A percentile compares a stretch with the other conserved stretches of the same genome.
Conservation (phyloP, 1,284 basidiomycete species). For the Trametes versicolor region DNA sequence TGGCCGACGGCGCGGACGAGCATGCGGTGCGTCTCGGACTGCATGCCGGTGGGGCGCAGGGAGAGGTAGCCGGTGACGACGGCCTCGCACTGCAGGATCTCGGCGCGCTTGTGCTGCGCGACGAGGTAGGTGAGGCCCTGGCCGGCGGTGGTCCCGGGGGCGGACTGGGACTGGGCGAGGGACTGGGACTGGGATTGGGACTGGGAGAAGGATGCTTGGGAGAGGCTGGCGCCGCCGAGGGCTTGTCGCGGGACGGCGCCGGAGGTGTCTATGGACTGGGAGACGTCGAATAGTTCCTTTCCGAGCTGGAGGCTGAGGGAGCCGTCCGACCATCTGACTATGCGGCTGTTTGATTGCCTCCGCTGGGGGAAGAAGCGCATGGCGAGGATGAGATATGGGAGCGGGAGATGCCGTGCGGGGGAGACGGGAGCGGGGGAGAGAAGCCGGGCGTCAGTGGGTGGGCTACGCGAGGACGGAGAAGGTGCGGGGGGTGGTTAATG, state of each 20-base stretch:
- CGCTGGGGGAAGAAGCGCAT: constrained; percentile 52
- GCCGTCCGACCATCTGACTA: constrained; percentile 94
- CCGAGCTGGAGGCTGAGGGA: constrained; percentile 87
- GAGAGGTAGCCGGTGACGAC: constrained; percentile 86
- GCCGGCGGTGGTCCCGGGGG: constrained; percentile 51
- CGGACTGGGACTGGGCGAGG: constrained; percentile 28
- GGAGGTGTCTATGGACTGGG: constrained; percentile 77
- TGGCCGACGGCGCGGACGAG: constrained; percentile 89
- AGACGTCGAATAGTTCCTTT: constrained; percentile 91
- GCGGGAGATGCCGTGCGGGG: constrained; percentile 1
- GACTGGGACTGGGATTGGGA: constrained; percentile 25
- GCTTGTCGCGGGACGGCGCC: constrained; percentile 65
- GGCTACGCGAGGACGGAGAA: neutral
- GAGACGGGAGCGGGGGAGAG: constrained; percentile 8
- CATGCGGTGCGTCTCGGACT: constrained; percentile 89
- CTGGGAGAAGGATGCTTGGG: constrained; percentile 41
- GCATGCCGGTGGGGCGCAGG: constrained; percentile 88
- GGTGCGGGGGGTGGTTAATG: neutral
- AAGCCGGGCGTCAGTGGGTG: constrained; percentile 14
- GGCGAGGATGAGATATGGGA: neutral
- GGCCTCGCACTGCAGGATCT: constrained; percentile 87
- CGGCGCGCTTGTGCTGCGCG: constrained; percentile 88
- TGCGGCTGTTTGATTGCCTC: constrained; percentile 87
- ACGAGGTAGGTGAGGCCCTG: constrained; percentile 89
- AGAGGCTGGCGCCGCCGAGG: constrained; percentile 55